These are phyloP conservation scores for Fusarium brachygibbosum DNA, from an alignment of 2,329 filamentous ascomycete genomes.

Conservation along the genomic window DNA sequence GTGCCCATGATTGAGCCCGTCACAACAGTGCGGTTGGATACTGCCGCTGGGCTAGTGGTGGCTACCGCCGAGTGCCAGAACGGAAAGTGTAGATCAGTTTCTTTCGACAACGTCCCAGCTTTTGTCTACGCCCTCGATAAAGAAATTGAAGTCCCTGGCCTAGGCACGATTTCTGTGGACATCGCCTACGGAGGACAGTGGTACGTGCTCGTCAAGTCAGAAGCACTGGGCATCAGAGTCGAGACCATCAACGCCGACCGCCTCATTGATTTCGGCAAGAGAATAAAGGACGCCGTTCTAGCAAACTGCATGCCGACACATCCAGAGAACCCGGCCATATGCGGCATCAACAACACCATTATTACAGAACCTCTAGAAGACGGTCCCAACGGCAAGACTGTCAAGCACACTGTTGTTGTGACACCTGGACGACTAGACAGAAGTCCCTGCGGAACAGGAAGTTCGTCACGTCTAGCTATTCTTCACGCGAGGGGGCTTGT, in stretches of 20 bases:
- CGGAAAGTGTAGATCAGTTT: conserved; percentile 26
- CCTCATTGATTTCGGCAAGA: conserved; percentile 52
- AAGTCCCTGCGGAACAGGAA: conserved; percentile 21
- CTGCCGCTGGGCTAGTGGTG: conserved; percentile 15
- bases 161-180: conserved; percentile 1
- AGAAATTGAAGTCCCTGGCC: conserved; percentile 5
- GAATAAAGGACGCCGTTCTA: conserved; percentile 58
- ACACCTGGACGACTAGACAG: conserved; percentile 19
- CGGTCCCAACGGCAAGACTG: conserved; percentile 2
- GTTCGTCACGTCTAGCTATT: conserved; percentile 18
- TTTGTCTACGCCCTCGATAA: conserved; percentile 26
- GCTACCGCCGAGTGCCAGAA: conserved; percentile 24
- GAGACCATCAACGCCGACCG: conserved; percentile 27
- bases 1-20: conserved; percentile 57
- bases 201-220: conserved; percentile 26
- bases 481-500: not conserved
- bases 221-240: conserved; percentile 15
- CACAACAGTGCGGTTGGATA: conserved; percentile 9
- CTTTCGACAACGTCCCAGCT: conserved; percentile 20
- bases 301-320: conserved; percentile 54
- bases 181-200: conserved; percentile 28
- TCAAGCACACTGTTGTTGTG: conserved; percentile 20
- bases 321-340: conserved; percentile 57
- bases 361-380: conserved; percentile 49
- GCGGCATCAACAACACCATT: conserved; percentile 58